Evolutionary conservation across 306 rosid species (phyloP).

Genomic region (Neltuma alba): DNA sequence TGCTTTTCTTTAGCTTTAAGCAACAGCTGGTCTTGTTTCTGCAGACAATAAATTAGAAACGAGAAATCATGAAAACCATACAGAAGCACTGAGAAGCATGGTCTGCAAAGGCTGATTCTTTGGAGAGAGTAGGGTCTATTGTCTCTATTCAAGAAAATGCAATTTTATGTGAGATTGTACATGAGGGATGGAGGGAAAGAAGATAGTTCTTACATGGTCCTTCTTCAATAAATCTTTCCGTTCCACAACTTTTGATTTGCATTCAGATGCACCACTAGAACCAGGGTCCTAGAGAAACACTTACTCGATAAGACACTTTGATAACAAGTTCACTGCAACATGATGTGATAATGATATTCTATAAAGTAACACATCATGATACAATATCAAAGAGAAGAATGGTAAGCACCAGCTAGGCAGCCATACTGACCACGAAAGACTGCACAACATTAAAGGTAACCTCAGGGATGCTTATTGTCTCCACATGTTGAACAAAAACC

Average conservation of each 20-base stretch:
- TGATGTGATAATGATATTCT: slow-evolving; percentile 2
- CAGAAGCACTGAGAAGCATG: slow-evolving; percentile 18
- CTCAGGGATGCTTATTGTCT: too few relatives aligned
- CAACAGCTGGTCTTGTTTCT: slow-evolving; percentile 70
- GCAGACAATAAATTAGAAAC: slow-evolving; percentile 25
- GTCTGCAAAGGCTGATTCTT: slow-evolving; percentile 12
- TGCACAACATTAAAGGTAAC: slow-evolving; percentile 63
- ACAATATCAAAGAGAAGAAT: slow-evolving; percentile 29
- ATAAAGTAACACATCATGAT: slow-evolving; percentile 9
- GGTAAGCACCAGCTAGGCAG: not conserved
- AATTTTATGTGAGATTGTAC: not conserved
- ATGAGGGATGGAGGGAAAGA: slow-evolving; percentile 16
- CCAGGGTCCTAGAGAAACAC: too few relatives aligned
- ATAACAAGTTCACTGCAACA: too few relatives aligned
- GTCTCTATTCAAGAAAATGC: slow-evolving; percentile 19
- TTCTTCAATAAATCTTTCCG: slow-evolving; percentile 58
- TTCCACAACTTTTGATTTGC: slow-evolving; percentile 62
- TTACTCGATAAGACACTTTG: too few relatives aligned
- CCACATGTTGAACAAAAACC: too few relatives aligned
- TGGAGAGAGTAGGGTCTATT: not conserved
- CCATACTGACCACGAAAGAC: slow-evolving; percentile 65
- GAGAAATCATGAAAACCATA: slow-evolving; percentile 12
- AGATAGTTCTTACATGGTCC: slow-evolving; percentile 57
- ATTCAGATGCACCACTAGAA: too few relatives aligned
- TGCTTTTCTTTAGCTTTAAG: slow-evolving; percentile 69